Base-by-base conservation (phyloP, 108 stramenopile genomes). In the Bacterosira constricta region DNA sequence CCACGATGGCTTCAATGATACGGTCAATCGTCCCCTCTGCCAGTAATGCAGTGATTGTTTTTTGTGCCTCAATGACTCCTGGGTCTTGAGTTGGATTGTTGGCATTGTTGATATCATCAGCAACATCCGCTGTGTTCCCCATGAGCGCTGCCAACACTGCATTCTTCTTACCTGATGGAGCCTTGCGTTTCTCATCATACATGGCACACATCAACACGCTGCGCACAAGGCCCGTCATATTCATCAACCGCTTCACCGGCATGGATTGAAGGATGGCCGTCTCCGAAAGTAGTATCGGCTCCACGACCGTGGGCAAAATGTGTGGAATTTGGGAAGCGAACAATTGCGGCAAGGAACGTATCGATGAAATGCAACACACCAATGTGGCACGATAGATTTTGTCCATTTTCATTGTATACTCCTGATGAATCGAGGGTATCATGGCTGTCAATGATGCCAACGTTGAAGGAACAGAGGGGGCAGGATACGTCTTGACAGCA, bases 211-310 rank as follows among this genome's bases (percentile, higher is more conserved):
- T 56, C 1, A 74, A 18, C 53, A 49, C 54, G 5, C 23, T 30
- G 32, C 58, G 39, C 10, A 74, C 47, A 34, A 74, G 60, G 6
- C 36, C 32, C 15, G 73, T 74, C 67, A 53, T 67, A 36, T 34
- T 42, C 13, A 67, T 60, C 56, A 74, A 68, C 6, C 73, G 66
- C 46, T 74, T 74, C 66, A 74, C 46, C 11, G 73, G 73, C 73
- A 73, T 67, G 35, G 44, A 34, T 46, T 66, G 72, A 8, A 73
- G 26, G 26, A 34, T 56, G 2, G 3, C 20, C 44, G 29, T 30
- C 9, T 73, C 72, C 12, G 32, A n/a, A 1, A 30, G 31, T 15
- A 73, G 6, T n/a, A 73, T 66, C 12, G 54, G 32, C 31, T 73
- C 72, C 64, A 73, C 66, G 0, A 66, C 41, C 35, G 26, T 53